Conservation (phyloP, 2,329 filamentous ascomycete species). For the Arthrinium phaeospermum region DNA sequence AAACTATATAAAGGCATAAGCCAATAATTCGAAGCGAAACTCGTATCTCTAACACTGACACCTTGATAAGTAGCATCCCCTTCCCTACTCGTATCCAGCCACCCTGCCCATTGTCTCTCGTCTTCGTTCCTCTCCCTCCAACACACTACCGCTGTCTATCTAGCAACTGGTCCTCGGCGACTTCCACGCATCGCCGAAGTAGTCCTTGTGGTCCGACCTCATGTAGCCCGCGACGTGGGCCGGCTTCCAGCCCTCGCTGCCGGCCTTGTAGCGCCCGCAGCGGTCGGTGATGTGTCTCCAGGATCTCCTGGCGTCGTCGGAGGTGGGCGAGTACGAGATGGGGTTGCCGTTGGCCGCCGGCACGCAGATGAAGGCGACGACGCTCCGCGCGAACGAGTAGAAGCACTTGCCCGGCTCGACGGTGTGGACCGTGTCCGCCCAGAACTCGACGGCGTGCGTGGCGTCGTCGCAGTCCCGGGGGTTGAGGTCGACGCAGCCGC, state of each 20-base stretch:
- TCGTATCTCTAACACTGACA: too few species aligned
- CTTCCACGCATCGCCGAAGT: not conserved
- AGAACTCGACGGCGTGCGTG: not conserved
- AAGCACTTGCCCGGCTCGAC: not conserved
- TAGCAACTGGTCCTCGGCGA: not conserved
- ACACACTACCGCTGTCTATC: not conserved
- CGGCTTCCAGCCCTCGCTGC: not conserved
- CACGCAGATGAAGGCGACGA: not conserved
- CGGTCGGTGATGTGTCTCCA: not conserved
- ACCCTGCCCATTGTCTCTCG: too few species aligned
- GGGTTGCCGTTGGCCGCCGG: not conserved
- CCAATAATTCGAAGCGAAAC: too few species aligned
- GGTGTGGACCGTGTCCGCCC: not conserved
- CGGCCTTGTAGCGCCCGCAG: not conserved
- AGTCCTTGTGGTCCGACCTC: not conserved
- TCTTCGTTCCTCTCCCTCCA: too few species aligned
- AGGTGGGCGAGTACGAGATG: not conserved
- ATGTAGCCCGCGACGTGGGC: not conserved
- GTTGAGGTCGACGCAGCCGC: not conserved
- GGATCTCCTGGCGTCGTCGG: fast-evolving
- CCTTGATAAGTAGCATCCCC: too few species aligned
- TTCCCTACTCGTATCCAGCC: too few species aligned
- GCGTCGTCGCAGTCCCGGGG: not conserved
- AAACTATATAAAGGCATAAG: too few species aligned
- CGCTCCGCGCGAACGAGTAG: not conserved